phyloP scores from a whole-genome alignment of 495 filamentous ascomycete genomes.

The Tetracladium setigerum region DNA sequence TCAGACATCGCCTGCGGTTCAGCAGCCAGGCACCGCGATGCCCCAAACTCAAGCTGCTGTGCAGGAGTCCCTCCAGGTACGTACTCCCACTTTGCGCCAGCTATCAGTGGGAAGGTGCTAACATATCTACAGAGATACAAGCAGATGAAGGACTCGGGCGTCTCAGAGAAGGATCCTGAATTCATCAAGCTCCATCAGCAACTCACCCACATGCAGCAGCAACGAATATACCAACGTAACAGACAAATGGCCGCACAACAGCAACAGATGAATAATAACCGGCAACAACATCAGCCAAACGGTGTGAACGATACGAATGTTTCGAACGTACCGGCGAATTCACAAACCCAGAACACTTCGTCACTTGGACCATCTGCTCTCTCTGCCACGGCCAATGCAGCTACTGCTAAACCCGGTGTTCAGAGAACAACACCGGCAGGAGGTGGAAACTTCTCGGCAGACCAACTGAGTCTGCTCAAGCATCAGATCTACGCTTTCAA shows the following conservation, averaged over 20 bases:
- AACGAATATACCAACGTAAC: slow-evolving; percentile 44
- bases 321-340: slow-evolving; percentile 18
- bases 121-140: slow-evolving; percentile 57
- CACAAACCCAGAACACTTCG: slow-evolving; percentile 31
- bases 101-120: slow-evolving; percentile 11
- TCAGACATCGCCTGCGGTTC: slow-evolving; percentile 58
- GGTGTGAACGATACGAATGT: slow-evolving; percentile 39
- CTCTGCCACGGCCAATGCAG: slow-evolving; percentile 33
- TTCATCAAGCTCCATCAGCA: slow-evolving; percentile 65
- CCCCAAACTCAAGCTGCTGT: slow-evolving; percentile 53
- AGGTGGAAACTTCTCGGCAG: slow-evolving; percentile 51
- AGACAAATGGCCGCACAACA: slow-evolving; percentile 32
- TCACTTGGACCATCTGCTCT: slow-evolving; percentile 32
- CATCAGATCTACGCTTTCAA: slow-evolving; percentile 81
- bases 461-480: slow-evolving; percentile 63
- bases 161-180: slow-evolving; percentile 70
- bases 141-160: slow-evolving; percentile 70
- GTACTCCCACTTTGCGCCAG: slow-evolving; percentile 9
- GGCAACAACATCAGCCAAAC: slow-evolving; percentile 20
- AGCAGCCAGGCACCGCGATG: slow-evolving; percentile 46
- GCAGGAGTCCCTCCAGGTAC: slow-evolving; percentile 54
- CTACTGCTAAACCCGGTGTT: slow-evolving; percentile 24
- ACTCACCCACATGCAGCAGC: slow-evolving; percentile 57
- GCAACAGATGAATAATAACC: slow-evolving; percentile 39
- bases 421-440: slow-evolving; percentile 33